Percentiles rank a stretch among this genome's conserved stretches.
phyloP scores from a whole-genome alignment of 495 filamentous ascomycete species.

The Penicillium paxilli region DNA sequence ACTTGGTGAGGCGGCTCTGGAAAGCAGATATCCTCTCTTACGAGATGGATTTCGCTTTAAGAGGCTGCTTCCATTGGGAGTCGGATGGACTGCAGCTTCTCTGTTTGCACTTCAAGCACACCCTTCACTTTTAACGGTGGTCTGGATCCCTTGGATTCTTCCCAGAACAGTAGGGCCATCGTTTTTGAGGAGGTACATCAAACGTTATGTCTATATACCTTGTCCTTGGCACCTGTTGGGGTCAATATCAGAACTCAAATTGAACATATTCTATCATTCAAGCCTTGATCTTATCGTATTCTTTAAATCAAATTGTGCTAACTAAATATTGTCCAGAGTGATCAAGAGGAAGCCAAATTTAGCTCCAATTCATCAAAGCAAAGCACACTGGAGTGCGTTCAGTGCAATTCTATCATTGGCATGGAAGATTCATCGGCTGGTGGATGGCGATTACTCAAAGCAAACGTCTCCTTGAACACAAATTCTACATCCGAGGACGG shows the following conservation, averaged over 20 bases:
- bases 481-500: background rate
- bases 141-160: slow-evolving; percentile 40
- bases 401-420: slow-evolving; percentile 46
- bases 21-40: slow-evolving; percentile 37
- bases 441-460: slow-evolving; percentile 53
- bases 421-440: slow-evolving; percentile 38
- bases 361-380: slow-evolving; percentile 5
- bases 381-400: slow-evolving; percentile 34
- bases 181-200: slow-evolving; percentile 57
- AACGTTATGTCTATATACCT: background rate
- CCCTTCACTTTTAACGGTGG: slow-evolving; percentile 31
- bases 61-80: slow-evolving; percentile 31
- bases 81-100: slow-evolving; percentile 13
- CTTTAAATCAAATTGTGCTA: slow-evolving; percentile 9
- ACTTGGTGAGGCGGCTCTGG: slow-evolving; percentile 10
- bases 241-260: background rate
- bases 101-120: slow-evolving; percentile 13
- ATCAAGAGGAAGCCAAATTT: slow-evolving; percentile 11
- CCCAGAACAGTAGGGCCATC: slow-evolving; percentile 52
- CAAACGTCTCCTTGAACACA: slow-evolving; percentile 38
- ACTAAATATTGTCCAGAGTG: slow-evolving; percentile 22
- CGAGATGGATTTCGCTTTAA: slow-evolving; percentile 48
- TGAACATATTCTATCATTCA: background rate
- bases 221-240: background rate
- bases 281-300: background rate